phyloP scores from a whole-genome alignment of 2,329 filamentous ascomycete genomes.

The Pyrenophora graminea region DNA sequence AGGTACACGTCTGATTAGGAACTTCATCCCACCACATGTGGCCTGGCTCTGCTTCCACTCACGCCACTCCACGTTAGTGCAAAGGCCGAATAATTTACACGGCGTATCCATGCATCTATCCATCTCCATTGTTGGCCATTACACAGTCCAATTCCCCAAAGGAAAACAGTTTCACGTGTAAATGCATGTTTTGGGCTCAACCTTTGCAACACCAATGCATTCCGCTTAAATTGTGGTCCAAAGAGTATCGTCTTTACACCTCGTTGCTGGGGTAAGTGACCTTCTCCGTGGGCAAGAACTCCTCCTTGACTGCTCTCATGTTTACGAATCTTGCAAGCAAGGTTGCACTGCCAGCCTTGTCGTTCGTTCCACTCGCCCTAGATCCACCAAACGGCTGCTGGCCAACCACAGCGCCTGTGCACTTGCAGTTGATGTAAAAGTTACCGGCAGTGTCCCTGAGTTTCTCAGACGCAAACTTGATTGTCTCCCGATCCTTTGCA shows the following conservation, averaged over 20 bases:
- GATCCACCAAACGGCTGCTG: slow-evolving; percentile 60
- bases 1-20: not conserved
- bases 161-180: too few relatives aligned
- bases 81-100: not conserved
- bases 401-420: slow-evolving; percentile 56
- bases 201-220: not conserved
- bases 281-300: slow-evolving; percentile 54
- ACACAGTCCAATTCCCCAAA: too few relatives aligned
- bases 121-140: too few relatives aligned
- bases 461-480: slow-evolving; percentile 71
- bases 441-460: slow-evolving; percentile 77
- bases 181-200: not conserved
- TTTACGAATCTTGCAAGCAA: slow-evolving; percentile 59
- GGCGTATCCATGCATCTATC: too few relatives aligned
- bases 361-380: slow-evolving; percentile 61
- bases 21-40: too few relatives aligned
- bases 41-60: too few relatives aligned
- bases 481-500: slow-evolving; percentile 67
- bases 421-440: slow-evolving; percentile 87
- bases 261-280: slow-evolving; percentile 61
- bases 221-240: not conserved
- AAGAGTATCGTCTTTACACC: slow-evolving; percentile 23
- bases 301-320: slow-evolving; percentile 61
- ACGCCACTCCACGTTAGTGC: too few relatives aligned
- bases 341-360: slow-evolving; percentile 61